Base-by-base conservation (phyloP, 2,329 filamentous ascomycete genomes). In the Lachnellula subtilissima region DNA sequence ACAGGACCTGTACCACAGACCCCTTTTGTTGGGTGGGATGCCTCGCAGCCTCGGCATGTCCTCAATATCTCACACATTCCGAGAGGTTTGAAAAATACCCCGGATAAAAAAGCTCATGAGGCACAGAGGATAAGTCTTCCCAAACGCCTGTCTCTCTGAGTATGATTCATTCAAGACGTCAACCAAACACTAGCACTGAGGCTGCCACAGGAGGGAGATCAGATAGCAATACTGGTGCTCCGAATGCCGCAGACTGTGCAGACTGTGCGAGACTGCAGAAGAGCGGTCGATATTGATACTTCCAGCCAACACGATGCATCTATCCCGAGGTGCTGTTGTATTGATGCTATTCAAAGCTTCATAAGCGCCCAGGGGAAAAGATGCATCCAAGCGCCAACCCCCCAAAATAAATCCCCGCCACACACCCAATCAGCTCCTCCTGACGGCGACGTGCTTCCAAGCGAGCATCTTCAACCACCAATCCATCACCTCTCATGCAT, bases 311-410 rank as follows among this genome's bases (percentile, higher is more conserved):
- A 32, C 14, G 11, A 35, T 48, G 22, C 8, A 25, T n/a, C 45
- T 25, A 48, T 11, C 9, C 28, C 14, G 22, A 22, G 6, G 11
- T 48, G 42, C 6, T 45, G 22, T 48, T 14, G 45, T 53, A 17
- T 53, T 52, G 42, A 50, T 32, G 54, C 57, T 62, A 57, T 57
- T 57, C 56, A 40, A 19, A 54, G 60, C 57, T 62, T 61, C 58
- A 57, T 56, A 58, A 49, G 25, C 56, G 56, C 60, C 56, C 49
- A 48, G 53, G 46, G 42, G 25, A 25, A 36, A 25, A 28, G 28
- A 49, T 59, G 57, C 55, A 60, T 48, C 40, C 49, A 62, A 59
- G 57, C 61, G 59, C 59, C 52, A 14, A 37, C 58, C 55, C 50
- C 57, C 53, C 57, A 60, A 59, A 60, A 54, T 23, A 35, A 15